A percentile compares a stretch with the other conserved stretches of the same genome.
Evolutionary conservation across 2,329 filamentous ascomycete genomes (phyloP).

Genomic region (Polytolypa hystricis): DNA sequence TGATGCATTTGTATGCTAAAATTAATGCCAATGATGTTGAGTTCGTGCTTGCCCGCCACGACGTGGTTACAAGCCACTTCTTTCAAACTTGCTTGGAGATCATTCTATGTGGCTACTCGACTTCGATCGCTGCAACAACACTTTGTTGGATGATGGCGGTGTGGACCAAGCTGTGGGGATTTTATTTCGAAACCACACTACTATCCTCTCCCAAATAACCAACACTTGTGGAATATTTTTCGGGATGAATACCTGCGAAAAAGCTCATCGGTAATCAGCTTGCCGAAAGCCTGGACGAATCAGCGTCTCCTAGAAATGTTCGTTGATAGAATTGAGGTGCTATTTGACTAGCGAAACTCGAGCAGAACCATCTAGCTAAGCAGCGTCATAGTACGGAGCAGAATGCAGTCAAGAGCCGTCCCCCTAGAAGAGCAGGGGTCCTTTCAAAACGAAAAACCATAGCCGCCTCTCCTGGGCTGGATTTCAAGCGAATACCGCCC

Average conservation of each 20-base stretch:
- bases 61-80: not conserved
- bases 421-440: too few species aligned
- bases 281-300: too few species aligned
- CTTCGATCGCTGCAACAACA: slow-evolving; percentile 32
- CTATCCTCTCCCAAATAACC: slow-evolving; percentile 32
- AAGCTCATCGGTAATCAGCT: too few species aligned
- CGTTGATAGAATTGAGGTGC: too few species aligned
- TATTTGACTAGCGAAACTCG: too few species aligned
- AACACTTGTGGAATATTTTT: slow-evolving; percentile 18
- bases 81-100: slow-evolving; percentile 17
- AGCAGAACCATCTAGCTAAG: too few species aligned
- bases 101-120: slow-evolving; percentile 39
- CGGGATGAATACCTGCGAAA: slow-evolving; percentile 16
- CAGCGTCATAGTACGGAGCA: too few species aligned
- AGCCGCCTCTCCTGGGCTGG: too few species aligned
- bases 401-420: too few species aligned
- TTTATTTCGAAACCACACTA: slow-evolving; percentile 43
- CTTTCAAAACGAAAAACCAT: too few species aligned
- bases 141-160: slow-evolving; percentile 31
- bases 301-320: too few species aligned
- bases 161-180: slow-evolving; percentile 32
- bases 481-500: too few species aligned
- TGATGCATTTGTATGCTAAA: slow-evolving; percentile 39
- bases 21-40: slow-evolving; percentile 46
- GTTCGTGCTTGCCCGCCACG: slow-evolving; percentile 37